Percentiles rank a stretch among this genome's conserved stretches.
Evolutionary conservation across 108 stramenopile species (phyloP).

Genomic region (Fragilaria crotonensis): DNA sequence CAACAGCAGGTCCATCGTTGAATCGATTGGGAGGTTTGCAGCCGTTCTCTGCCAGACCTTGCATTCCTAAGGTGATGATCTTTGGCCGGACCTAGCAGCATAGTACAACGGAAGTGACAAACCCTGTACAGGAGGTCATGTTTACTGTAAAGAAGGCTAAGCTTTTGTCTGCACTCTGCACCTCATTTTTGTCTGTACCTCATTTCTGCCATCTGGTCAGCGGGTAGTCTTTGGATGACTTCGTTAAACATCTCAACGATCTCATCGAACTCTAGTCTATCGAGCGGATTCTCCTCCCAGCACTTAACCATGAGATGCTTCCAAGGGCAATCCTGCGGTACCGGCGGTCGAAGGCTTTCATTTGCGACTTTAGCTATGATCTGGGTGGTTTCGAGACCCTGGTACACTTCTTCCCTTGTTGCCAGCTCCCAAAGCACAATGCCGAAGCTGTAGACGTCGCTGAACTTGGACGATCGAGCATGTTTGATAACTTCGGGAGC

Average conservation of each 20-base stretch:
- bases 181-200: too few species aligned
- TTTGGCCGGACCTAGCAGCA: too few species aligned
- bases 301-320: constrained; percentile 90
- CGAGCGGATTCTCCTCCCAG: constrained; percentile 84
- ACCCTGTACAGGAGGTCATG: too few species aligned
- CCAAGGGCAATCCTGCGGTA: constrained; percentile 87
- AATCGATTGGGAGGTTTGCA: background rate
- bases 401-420: constrained; percentile 91
- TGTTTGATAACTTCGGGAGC: constrained; percentile 95
- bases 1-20: background rate
- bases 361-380: constrained; percentile 95
- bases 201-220: background rate
- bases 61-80: too few species aligned
- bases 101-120: too few species aligned
- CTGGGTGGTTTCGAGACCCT: constrained; percentile 85
- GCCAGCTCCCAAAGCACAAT: constrained; percentile 95
- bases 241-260: constrained; percentile 74
- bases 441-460: constrained; percentile 96
- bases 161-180: too few species aligned
- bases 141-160: too few species aligned
- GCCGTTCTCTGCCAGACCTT: too few species aligned
- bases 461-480: constrained; percentile 71
- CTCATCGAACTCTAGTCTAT: constrained; percentile 77
- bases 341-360: constrained; percentile 87
- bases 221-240: constrained; percentile 15